Evolutionary conservation across 371 early-diverging fungal genomes (phyloP).

Genomic region (Mucor indicus): DNA sequence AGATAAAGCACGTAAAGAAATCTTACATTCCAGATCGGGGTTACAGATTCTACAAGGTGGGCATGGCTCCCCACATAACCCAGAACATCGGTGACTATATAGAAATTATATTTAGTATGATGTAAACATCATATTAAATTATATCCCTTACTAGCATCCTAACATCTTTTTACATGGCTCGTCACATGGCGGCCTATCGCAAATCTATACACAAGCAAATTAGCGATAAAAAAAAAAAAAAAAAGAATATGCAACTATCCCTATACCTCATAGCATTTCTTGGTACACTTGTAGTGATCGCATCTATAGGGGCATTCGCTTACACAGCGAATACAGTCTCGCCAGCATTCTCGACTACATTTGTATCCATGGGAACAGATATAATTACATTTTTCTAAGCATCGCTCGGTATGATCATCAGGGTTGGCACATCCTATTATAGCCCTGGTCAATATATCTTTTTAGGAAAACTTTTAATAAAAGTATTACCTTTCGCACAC

Average conservation of each 20-base stretch:
- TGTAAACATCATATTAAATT: no score
- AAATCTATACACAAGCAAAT: conserved; percentile 19
- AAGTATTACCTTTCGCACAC: conserved; percentile 37
- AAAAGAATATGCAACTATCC: no score
- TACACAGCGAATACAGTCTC: conserved; percentile 29
- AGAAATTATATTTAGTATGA: background rate
- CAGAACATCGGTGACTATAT: conserved; percentile 39
- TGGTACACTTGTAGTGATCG: conserved; percentile 33
- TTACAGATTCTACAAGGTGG: conserved; percentile 39
- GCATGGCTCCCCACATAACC: conserved; percentile 49
- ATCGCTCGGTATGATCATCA: conserved; percentile 43
- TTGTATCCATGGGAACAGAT: conserved; percentile 42
- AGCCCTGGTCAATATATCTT: background rate
- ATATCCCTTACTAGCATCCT: conserved; percentile 39
- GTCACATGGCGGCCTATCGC: conserved; percentile 47
- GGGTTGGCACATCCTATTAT: conserved; percentile 40
- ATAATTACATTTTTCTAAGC: conserved; percentile 34
- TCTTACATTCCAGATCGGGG: conserved; percentile 25
- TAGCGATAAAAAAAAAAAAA: background rate
- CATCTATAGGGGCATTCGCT: conserved; percentile 40
- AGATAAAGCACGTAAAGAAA: conserved; percentile 29
- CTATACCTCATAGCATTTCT: conserved; percentile 35
- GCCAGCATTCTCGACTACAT: conserved; percentile 39
- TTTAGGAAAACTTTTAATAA: background rate
- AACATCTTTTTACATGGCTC: conserved; percentile 22